Percentiles rank a stretch among this genome's conserved stretches.
These are phyloP conservation scores for Hypoxylon sp. DNA, from an alignment of 2,329 filamentous ascomycete species.

Conservation along the genomic window DNA sequence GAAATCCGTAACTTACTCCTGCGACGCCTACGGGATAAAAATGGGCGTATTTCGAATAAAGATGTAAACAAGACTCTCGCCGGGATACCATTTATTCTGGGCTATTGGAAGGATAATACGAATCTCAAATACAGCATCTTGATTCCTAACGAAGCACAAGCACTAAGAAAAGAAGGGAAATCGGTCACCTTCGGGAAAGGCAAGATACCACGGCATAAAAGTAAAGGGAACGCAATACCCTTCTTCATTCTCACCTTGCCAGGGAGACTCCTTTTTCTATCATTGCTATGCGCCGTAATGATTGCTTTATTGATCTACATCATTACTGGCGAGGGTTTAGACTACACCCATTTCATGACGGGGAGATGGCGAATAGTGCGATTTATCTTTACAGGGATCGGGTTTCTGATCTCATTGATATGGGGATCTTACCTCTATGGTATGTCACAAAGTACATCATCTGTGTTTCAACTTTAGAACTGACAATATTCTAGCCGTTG, in stretches of 20 bases:
- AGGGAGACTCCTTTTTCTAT: conserved; percentile 40
- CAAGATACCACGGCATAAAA: not conserved
- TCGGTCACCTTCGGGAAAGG: conserved; percentile 8
- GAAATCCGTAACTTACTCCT: conserved; percentile 42
- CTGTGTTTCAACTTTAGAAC: not conserved
- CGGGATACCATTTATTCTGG: conserved; percentile 34
- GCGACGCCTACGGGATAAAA: conserved; percentile 24
- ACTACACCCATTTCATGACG: conserved; percentile 41
- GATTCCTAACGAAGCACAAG: conserved; percentile 31
- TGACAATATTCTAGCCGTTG: conserved; percentile 50
- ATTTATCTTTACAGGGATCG: conserved; percentile 49
- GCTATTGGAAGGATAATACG: conserved; percentile 36
- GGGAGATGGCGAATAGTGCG: conserved; percentile 47
- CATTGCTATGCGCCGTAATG: conserved; percentile 36
- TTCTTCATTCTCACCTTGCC: conserved; percentile 44
- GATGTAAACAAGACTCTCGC: conserved; percentile 41
- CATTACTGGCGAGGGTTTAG: conserved; percentile 39
- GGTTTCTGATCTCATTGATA: conserved; percentile 47
- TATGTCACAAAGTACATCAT: conserved; percentile 28
- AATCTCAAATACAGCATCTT: conserved; percentile 39
- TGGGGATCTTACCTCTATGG: conserved; percentile 50
- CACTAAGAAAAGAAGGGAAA: conserved; percentile 21
- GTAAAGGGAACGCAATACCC: conserved; percentile 28
- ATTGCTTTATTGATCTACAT: conserved; percentile 43
- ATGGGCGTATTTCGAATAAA: conserved; percentile 30